A percentile compares a stretch with the other conserved stretches of the same genome.
These are phyloP conservation scores for Penicillium angulare DNA, from an alignment of 495 filamentous ascomycete species.

Conservation along the genomic window DNA sequence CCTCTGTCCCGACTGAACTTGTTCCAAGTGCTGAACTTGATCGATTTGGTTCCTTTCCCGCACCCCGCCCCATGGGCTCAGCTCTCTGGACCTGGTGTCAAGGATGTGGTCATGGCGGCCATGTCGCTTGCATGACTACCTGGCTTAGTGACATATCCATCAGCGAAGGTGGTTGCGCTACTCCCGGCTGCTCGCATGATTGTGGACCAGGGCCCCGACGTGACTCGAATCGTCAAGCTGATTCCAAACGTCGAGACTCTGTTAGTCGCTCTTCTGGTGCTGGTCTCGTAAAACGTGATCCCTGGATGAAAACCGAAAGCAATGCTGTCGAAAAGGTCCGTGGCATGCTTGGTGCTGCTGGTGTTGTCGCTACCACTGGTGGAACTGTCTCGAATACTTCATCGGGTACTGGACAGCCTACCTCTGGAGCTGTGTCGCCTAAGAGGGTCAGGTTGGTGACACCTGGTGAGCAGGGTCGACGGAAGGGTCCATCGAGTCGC, in stretches of 20 bases:
- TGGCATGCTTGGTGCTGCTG: slow-evolving; percentile 41
- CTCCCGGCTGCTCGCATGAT: slow-evolving; percentile 70
- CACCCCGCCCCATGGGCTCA: slow-evolving; percentile 31
- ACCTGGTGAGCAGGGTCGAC: slow-evolving; percentile 40
- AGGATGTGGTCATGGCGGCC: slow-evolving; percentile 73
- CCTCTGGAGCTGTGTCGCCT: slow-evolving; percentile 37
- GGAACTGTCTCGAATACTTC: slow-evolving; percentile 19
- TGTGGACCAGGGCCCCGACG: slow-evolving; percentile 65
- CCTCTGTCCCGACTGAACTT: slow-evolving; percentile 32
- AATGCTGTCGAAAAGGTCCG: slow-evolving; percentile 48
- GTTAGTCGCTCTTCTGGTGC: slow-evolving; percentile 33
- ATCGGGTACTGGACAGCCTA: slow-evolving; percentile 16
- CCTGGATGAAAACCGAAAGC: slow-evolving; percentile 43
- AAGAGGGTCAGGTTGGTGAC: slow-evolving; percentile 47
- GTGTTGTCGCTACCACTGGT: slow-evolving; percentile 23
- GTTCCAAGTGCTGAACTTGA: slow-evolving; percentile 26
- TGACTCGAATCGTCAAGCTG: slow-evolving; percentile 39
- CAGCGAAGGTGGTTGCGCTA: slow-evolving; percentile 70
- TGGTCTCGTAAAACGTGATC: slow-evolving; percentile 42
- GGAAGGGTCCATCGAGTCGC: slow-evolving; percentile 22
- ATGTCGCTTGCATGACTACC: slow-evolving; percentile 62
- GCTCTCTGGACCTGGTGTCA: slow-evolving; percentile 69
- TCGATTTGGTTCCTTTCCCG: slow-evolving; percentile 15
- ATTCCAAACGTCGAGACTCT: slow-evolving; percentile 40
- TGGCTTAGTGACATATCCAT: slow-evolving; percentile 60